Evolutionary conservation across 2,329 filamentous ascomycete species (phyloP), one percentile per base, ranked within the genome.

Genomic region (Pseudofabraea citricarpa): DNA sequence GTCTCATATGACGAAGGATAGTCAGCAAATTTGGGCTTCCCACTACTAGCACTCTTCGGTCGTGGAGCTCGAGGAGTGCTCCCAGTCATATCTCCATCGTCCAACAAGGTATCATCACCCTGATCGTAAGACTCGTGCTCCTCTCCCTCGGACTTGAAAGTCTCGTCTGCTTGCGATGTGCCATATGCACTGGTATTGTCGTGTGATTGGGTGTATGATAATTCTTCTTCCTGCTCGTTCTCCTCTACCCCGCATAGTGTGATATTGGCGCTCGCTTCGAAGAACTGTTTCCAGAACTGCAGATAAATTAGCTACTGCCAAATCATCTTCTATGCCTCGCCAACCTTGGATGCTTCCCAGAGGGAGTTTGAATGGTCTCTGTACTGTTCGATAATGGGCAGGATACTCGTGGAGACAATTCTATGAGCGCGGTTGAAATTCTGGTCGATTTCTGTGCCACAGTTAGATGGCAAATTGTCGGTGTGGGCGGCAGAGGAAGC

Each of bases 281-380:
- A 98, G 72, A 98, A 98, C 71, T 97, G 90, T 68, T 98, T 98
- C 93, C 93, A 98, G 68, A 98, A 98, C 87, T 94, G 59, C 50
- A 50, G 49, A 47, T 40, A 50, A 35, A 43, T 60, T 40, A 50
- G 46, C 29, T n/a, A 29, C 15, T 27, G 18, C 40, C 26, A 9
- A 18, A 20, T 26, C 26, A 9, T 15, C 37, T 15, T n/a, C 29
- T 19, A 24, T 10, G 12, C 6, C 35, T 37, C 35, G 44, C 59
- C 27, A 44, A 91, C 89, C 79, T 95, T 95, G 43, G 91, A 95
- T 18, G 90, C 90, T 56, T 97, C 90, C 93, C 93, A 98, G 2
- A 98, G 91, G 38, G 90, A 82, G 50, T 84, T 85, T 2, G 93
- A 97, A 61, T 97, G 87, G 53, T 95, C 89, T 36, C 88, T 88